A percentile compares a stretch with the other conserved stretches of the same genome.
These are phyloP conservation scores for Metschnikowia picachoensis DNA, from an alignment of 805 yeast genomes.

Conservation along the genomic window DNA sequence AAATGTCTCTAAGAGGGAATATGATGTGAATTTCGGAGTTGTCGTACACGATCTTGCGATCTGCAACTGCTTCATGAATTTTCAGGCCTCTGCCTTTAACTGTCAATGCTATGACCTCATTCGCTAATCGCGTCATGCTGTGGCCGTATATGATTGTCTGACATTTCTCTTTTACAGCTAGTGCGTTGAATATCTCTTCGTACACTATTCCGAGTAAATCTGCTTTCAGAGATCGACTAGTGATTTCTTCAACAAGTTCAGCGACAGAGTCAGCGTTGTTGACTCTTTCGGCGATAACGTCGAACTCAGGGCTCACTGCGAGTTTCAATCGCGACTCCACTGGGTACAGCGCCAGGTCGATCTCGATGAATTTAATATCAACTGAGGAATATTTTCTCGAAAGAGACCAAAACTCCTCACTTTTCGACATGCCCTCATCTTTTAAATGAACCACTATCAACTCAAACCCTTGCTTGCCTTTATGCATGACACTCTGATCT, in stretches of 20 bases:
- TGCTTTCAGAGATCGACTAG: slow-evolving; percentile 59
- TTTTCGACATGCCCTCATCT: slow-evolving; percentile 20
- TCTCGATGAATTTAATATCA: slow-evolving; percentile 33
- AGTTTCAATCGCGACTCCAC: slow-evolving; percentile 20
- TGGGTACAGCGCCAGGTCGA: slow-evolving; percentile 42
- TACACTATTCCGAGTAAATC: slow-evolving; percentile 53
- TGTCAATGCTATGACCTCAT: slow-evolving; percentile 70
- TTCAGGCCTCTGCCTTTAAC: slow-evolving; percentile 83
- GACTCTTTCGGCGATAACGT: slow-evolving; percentile 7
- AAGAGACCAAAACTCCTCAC: slow-evolving; percentile 18
- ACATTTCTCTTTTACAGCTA: slow-evolving; percentile 44
- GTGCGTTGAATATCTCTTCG: slow-evolving; percentile 42
- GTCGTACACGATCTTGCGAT: slow-evolving; percentile 30
- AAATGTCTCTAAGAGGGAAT: slow-evolving; percentile 73
- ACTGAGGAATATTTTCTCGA: slow-evolving; percentile 20
- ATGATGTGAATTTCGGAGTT: slow-evolving; percentile 41
- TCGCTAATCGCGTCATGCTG: slow-evolving; percentile 80
- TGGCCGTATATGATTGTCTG: slow-evolving; percentile 69
- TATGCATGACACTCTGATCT: slow-evolving; percentile 59
- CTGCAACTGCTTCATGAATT: slow-evolving; percentile 51
- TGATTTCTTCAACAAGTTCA: slow-evolving; percentile 36
- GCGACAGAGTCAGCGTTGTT: slow-evolving; percentile 16
- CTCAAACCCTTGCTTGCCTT: slow-evolving; percentile 67
- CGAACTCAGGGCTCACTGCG: slow-evolving; percentile 13
- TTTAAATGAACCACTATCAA: slow-evolving; percentile 50